Evolutionary conservation across 805 yeast genomes (phyloP), one percentile per base, ranked within the genome.

Genomic region (Wickerhamomyces chambardii): DNA sequence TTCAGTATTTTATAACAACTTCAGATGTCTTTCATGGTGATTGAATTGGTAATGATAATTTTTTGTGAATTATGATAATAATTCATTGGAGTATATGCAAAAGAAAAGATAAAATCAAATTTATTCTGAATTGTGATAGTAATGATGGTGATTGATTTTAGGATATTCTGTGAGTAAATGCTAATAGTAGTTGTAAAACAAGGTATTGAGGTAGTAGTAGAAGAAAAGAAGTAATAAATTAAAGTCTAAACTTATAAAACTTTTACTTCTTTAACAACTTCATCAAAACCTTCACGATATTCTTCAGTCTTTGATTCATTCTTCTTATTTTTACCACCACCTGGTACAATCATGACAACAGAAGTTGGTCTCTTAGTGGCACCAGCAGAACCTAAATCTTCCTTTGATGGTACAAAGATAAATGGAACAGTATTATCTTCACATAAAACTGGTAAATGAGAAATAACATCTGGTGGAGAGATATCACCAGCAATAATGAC

Each of bases 331-430:
- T 84, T 73, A 41, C 89, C 87, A 37, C 95, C 95, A 39, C 95
- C 95, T 51, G 99, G 98, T 36, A 89, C 92, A 50, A 92, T 75
- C 86, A 92, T 85, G 22, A 92, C 95, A 60, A 95, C 89, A 28
- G 97, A 86, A 28, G 99, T 92, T 49, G 98, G 97, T 72, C 99
- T 83, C 71, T 92, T 92, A 38, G 98, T 92, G 42, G 97, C 95
- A 56, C 97, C 97, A 18, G 99, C 98, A 44, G 95, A 84, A 26
- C 99, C 99, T 47, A 92, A 74, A 58, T 92, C 97, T 68, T 92
- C 97, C 66, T 92, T 92, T 34, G 97, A 87, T 52, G 98, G 98
- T 43, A 92, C 76, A 63, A 92, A 92, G 29, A 90, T 73, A 56
- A 69, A 94, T 53, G 97, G 97, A 33, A 92, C 97, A 32, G 83